Conservation (phyloP, 345 rosid genomes). For the Brassica cretica region DNA sequence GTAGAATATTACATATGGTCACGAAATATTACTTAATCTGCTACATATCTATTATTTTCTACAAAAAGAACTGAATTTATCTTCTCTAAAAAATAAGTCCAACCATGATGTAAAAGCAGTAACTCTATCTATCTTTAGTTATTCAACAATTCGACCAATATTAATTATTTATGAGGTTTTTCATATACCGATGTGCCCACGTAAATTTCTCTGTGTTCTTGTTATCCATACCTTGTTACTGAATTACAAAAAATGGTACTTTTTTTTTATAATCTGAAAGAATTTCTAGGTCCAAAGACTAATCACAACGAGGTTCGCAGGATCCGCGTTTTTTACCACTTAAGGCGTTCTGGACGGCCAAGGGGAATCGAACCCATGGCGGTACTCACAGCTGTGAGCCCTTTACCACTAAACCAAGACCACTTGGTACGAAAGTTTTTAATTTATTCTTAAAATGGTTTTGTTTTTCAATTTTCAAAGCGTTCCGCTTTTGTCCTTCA, state of each 20-base stretch:
- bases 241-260: background rate
- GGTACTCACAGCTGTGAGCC: too few species aligned
- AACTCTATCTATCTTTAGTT: background rate
- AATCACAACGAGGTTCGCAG: too few species aligned
- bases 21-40: background rate
- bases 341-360: too few species aligned
- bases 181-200: background rate
- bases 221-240: background rate
- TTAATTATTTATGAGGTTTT: background rate
- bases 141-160: background rate
- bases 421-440: background rate
- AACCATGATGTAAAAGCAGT: background rate
- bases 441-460: background rate
- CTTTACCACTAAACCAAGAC: too few species aligned
- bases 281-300: too few species aligned
- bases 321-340: too few species aligned
- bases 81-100: background rate
- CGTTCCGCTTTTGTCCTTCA: slow-evolving; percentile 33
- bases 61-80: background rate
- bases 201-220: background rate
- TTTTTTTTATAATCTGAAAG: too few species aligned
- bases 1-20: background rate
- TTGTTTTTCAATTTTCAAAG: background rate
- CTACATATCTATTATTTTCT: background rate
- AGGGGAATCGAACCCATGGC: too few species aligned